Percentiles rank a stretch among this genome's conserved stretches.
These are phyloP conservation scores for Bondarzewia mesenterica DNA, from an alignment of 1,284 basidiomycete genomes.

Conservation along the genomic window DNA sequence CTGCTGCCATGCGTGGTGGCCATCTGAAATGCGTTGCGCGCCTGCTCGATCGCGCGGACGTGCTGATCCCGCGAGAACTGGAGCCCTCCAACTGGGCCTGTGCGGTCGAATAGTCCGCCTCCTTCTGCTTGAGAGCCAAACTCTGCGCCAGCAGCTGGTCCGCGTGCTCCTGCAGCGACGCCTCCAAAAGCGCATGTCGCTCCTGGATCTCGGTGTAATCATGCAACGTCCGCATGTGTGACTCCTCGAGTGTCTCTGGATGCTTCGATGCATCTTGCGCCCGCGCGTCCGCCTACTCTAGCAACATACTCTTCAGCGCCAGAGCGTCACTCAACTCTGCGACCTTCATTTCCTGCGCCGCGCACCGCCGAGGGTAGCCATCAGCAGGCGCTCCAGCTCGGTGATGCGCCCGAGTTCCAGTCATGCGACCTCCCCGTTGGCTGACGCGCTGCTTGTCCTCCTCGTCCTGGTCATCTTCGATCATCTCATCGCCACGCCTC, in stretches of 20 bases:
- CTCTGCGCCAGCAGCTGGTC: slow-evolving; percentile 72
- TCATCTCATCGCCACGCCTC: slow-evolving; percentile 59
- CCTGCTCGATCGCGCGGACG: slow-evolving; percentile 79
- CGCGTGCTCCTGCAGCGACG: slow-evolving; percentile 69
- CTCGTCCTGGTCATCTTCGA: slow-evolving; percentile 43
- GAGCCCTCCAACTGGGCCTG: slow-evolving; percentile 71
- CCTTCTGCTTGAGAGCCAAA: slow-evolving; percentile 70
- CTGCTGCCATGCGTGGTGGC: slow-evolving; percentile 61
- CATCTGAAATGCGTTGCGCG: slow-evolving; percentile 71
- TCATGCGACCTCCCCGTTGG: slow-evolving; percentile 53
- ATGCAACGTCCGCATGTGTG: slow-evolving; percentile 62
- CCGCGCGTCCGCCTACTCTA: slow-evolving; percentile 74
- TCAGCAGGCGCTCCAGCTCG: slow-evolving; percentile 78
- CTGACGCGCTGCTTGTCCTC: slow-evolving; percentile 32
- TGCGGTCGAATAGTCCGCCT: slow-evolving; percentile 68
- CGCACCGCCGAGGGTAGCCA: slow-evolving; percentile 56
- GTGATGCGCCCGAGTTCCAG: slow-evolving; percentile 76
- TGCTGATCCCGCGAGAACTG: slow-evolving; percentile 71
- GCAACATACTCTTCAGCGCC: slow-evolving; percentile 69
- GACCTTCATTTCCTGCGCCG: slow-evolving; percentile 62
- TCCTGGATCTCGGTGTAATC: slow-evolving; percentile 73
- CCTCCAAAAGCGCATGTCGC: slow-evolving; percentile 55
- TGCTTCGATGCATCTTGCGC: slow-evolving; percentile 77
- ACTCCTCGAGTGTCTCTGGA: slow-evolving; percentile 77
- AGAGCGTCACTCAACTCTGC: slow-evolving; percentile 69